phyloP scores from a whole-genome alignment of 768 basidiomycete genomes.

The Phylloporus sp. region DNA sequence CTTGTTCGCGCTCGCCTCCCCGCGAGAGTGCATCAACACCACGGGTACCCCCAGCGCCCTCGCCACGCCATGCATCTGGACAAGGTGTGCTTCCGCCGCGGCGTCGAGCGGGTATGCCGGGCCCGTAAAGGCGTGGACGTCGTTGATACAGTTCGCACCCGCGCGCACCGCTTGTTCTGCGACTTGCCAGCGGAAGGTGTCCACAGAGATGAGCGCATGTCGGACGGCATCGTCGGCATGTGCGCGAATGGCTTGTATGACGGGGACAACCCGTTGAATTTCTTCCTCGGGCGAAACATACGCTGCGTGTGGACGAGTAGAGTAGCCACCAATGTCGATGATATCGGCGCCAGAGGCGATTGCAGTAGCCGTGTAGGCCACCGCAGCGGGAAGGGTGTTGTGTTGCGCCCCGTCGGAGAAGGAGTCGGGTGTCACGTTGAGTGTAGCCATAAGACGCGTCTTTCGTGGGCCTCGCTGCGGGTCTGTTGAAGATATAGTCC shows the following conservation, averaged over 20 bases:
- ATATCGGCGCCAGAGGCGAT: conserved; percentile 63
- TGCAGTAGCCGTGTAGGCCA: conserved; percentile 49
- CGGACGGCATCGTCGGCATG: conserved; percentile 17
- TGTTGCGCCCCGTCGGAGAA: conserved; percentile 84
- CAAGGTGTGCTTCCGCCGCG: conserved; percentile 38
- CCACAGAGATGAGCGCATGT: conserved; percentile 20
- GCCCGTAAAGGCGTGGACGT: conserved; percentile 81
- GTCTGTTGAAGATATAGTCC: conserved; percentile 23
- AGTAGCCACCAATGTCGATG: conserved; percentile 92
- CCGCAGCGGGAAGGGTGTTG: conserved; percentile 48
- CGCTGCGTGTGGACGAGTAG: conserved; percentile 78
- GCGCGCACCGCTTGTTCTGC: conserved; percentile 52
- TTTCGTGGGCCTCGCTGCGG: conserved; percentile 22
- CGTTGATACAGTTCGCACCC: conserved; percentile 93
- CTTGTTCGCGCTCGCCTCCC: conserved; percentile 75
- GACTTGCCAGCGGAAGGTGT: conserved; percentile 27
- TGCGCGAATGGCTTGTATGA: conserved; percentile 56
- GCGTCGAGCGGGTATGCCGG: conserved; percentile 41
- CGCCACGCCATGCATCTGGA: conserved; percentile 63
- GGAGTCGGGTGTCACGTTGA: conserved; percentile 93
- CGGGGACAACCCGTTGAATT: conserved; percentile 63
- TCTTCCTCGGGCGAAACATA: conserved; percentile 71
- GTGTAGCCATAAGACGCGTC: conserved; percentile 84
- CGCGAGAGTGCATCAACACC: conserved; percentile 92
- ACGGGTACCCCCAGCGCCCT: conserved; percentile 70